Base-by-base conservation (phyloP, 768 basidiomycete genomes). In the Tulasnella calospora region DNA sequence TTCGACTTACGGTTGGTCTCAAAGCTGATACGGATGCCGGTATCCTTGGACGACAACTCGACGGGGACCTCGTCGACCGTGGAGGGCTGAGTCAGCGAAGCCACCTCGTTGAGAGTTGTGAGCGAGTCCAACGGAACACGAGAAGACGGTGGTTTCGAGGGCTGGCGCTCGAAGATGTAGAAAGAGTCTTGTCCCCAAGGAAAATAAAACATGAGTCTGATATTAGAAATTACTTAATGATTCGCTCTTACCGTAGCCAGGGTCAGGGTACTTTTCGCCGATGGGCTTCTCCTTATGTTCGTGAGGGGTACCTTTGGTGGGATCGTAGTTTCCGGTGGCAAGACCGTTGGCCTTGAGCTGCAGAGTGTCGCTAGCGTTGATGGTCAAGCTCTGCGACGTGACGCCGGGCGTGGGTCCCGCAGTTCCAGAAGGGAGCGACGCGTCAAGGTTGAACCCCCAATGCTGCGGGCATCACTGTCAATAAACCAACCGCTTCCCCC, bases 391-490 rank as follows among this genome's bases (percentile, higher is more conserved):
- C 80, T 88, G 91, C 51, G 88, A 85, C 81, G 89, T 87, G 55
- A 93, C 87, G 36, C 86, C 86, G 40, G 89, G 83, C 21, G 85
- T 82, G 44, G 88, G 81, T 8, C 84, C 86, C 9, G 84, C 82
- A 55, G 85, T 82, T 10, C n/a, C 72, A 12, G 35, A 46, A 10
- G 79, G 40, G 57, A 91, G 84, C 81, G 91, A 92, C 0, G 91
- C 92, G 44, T 92, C 90, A 15, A 93, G 88, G 82, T 94, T 93
- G 86, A 93, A 93, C 38, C 92, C 92, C 92, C 92, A 93, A 83
- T 93, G 92, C 91, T 93, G 78, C 71, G 72, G 36, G 36, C 75
- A 47, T 33, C 0, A 33, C 38, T 1, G 44, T 71, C 40, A 78
- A 40, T 41, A 21, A 21, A 2, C 71, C 30, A 9, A 23, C 78